Evolutionary conservation across 768 basidiomycete species (phyloP).

Genomic region (Auricularia auricula-judae): DNA sequence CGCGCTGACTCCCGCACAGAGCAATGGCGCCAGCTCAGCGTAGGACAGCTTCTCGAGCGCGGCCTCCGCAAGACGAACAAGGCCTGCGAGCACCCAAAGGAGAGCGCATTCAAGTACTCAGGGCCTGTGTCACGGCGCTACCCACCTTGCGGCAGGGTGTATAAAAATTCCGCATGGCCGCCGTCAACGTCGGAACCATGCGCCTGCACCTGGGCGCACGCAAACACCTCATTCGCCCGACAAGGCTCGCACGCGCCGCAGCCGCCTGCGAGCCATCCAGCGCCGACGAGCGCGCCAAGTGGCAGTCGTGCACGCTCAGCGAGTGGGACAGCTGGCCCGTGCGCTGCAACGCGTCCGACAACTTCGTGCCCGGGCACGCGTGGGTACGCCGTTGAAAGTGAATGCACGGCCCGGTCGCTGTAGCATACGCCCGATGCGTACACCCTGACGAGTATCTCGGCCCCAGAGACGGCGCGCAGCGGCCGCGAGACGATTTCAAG

Average conservation of each 20-base stretch:
- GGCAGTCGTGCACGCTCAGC: conserved; percentile 10
- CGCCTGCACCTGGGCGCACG: conserved; percentile 14
- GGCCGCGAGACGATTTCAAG: not conserved
- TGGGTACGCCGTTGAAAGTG: conserved; percentile 10
- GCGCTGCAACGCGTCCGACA: conserved; percentile 16
- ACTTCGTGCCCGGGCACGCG: conserved; percentile 20
- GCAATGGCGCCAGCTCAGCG: conserved; percentile 18
- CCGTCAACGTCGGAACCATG: conserved; percentile 10
- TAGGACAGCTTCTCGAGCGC: conserved; percentile 13
- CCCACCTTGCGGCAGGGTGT: conserved; percentile 10
- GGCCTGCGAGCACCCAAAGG: conserved; percentile 5
- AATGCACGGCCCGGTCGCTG: conserved; percentile 10
- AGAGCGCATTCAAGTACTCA: too few species aligned
- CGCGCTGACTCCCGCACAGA: conserved; percentile 29
- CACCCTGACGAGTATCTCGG: conserved; percentile 17
- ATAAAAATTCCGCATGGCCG: conserved; percentile 11
- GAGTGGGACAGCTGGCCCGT: conserved; percentile 8
- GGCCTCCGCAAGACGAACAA: conserved; percentile 14
- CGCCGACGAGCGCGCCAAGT: conserved; percentile 21
- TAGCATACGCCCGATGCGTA: conserved; percentile 18
- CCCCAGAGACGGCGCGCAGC: not conserved
- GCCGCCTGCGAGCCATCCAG: conserved; percentile 19
- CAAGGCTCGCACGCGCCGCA: conserved; percentile 17
- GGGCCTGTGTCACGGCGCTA: not conserved
- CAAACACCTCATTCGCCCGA: conserved; percentile 14